Evolutionary conservation across 116 monocot genomes (phyloP), one percentile per base, ranked within the genome.

Genomic region (Trichopus zeylanicus): DNA sequence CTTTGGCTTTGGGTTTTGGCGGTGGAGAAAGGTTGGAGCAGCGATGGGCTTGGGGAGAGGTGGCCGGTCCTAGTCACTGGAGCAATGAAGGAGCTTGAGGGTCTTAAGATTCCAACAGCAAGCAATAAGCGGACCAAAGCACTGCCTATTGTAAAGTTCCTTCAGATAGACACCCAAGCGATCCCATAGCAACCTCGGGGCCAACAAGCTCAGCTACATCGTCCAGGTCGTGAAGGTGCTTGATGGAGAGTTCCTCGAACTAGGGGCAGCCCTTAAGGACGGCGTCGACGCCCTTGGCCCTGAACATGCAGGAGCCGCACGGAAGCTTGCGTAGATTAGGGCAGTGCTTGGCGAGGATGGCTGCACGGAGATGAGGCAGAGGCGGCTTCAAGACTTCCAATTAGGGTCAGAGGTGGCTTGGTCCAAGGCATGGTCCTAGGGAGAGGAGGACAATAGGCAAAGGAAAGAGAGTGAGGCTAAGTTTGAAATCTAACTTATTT

Each of bases 141-240:
- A 85, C 70, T 85, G 73, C 3, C 73, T 81, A 48, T 85, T 81
- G 57, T 81, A 80, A 53, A 85, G 53, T 34, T 85, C 85, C 53
- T 85, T 85, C 29, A 85, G 70, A 19, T 63, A 85, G 49, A 11
- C 70, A 51, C 2, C 56, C 66, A 37, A 84, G 67, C 20, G 72
- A 70, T 26, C 34, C 42, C 6, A 75, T 34, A 0, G 68, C 62
- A 13, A 48, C 23, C n/a, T 59, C 60, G 30, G 67, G 55, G 39
- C 54, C 29, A 11, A 63, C 28, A 9, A 38, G 31, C 7, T 64
- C 59, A 8, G 62, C 48, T 32, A 63, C 29, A 15, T 73, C 73
- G 5, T 61, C 48, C 20, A 73, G 48, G 9, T 79, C 84, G 4
- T 71, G 68, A 13, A 84, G 69, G 29, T 70, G 75, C 66, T 84